phyloP scores from a whole-genome alignment of 768 basidiomycete genomes.

The Kwoniella mangroviensis region DNA sequence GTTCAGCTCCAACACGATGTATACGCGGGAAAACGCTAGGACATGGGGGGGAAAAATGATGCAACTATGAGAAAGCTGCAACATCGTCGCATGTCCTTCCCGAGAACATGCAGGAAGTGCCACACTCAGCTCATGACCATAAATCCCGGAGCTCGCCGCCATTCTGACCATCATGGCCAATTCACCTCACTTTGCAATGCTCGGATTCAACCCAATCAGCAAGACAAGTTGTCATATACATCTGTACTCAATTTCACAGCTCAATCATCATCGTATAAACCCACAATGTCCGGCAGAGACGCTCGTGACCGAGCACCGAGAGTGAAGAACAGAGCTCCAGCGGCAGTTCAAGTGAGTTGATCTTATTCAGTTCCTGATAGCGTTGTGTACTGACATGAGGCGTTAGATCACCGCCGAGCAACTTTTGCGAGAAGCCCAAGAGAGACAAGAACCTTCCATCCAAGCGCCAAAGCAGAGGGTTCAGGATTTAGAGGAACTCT shows the following conservation, averaged over 20 bases:
- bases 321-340: conserved; percentile 95
- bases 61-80: too few species aligned
- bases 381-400: conserved; percentile 3
- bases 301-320: conserved; percentile 56
- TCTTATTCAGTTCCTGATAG: background rate
- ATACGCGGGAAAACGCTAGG: too few species aligned
- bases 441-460: conserved; percentile 89
- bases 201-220: background rate
- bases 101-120: too few species aligned
- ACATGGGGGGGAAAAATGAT: too few species aligned
- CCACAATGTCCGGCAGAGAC: conserved; percentile 42
- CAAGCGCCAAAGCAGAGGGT: conserved; percentile 92
- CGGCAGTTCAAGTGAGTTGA: conserved; percentile 79
- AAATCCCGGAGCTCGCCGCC: conserved; percentile 5
- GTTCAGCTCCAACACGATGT: too few species aligned
- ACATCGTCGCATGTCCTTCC: too few species aligned
- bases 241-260: background rate
- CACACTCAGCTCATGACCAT: too few species aligned
- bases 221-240: background rate
- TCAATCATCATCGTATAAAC: background rate
- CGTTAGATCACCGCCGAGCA: conserved; percentile 94
- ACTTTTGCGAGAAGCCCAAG: conserved; percentile 96
- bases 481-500: conserved; percentile 86
- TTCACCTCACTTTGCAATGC: background rate
- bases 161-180: background rate